phyloP scores from a whole-genome alignment of 768 basidiomycete species.

The Termitomyces sp. region DNA sequence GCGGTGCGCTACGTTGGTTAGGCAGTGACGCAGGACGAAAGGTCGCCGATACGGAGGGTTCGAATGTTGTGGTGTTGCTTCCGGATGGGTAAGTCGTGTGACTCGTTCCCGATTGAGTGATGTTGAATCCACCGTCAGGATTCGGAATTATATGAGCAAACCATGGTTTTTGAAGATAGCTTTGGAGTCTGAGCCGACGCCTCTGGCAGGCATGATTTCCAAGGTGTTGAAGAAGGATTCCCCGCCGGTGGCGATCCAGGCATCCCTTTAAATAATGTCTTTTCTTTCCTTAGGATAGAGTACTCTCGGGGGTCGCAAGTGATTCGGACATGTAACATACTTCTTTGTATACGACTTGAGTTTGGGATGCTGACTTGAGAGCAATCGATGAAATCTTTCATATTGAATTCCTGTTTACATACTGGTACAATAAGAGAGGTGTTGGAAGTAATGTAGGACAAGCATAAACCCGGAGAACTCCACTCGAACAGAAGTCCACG shows the following conservation, averaged over 20 bases:
- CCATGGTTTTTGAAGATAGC: slow-evolving; percentile 84
- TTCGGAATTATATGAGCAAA: slow-evolving; percentile 94
- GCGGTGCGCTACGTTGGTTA: slow-evolving; percentile 78
- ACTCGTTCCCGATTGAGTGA: background rate
- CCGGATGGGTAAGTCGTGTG: slow-evolving; percentile 76
- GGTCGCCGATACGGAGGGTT: slow-evolving; percentile 64
- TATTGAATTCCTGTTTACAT: background rate
- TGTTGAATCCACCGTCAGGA: slow-evolving; percentile 38
- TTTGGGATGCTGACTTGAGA: too few species aligned
- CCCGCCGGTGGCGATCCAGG: background rate
- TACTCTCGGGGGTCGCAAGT: too few species aligned
- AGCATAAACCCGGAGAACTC: slow-evolving; percentile 31
- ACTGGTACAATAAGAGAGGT: background rate
- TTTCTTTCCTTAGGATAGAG: background rate
- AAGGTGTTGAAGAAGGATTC: slow-evolving; percentile 21
- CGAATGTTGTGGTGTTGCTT: slow-evolving; percentile 86
- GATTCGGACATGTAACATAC: background rate
- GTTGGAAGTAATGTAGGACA: slow-evolving; percentile 28
- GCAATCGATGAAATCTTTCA: too few species aligned
- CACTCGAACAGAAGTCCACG: slow-evolving; percentile 32
- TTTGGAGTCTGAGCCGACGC: slow-evolving; percentile 51
- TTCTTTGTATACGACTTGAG: background rate
- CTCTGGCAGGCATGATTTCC: slow-evolving; percentile 50
- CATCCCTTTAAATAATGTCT: background rate
- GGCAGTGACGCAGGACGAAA: slow-evolving; percentile 63